Conservation (phyloP, 768 basidiomycete species). For the Rhodocollybia butyracea region DNA sequence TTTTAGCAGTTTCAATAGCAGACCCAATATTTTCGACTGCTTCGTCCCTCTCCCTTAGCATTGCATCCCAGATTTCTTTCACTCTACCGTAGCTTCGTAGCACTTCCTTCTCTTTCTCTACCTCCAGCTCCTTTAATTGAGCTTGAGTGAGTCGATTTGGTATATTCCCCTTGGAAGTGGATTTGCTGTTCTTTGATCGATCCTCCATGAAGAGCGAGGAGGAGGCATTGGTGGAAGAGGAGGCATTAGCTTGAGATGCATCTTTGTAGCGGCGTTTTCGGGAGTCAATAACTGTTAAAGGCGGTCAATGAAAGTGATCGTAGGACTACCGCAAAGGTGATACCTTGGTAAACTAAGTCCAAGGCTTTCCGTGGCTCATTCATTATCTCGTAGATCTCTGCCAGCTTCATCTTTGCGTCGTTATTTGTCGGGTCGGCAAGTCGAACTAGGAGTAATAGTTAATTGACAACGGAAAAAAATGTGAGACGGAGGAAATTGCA, state of each 20-base stretch:
- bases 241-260: conserved; percentile 11
- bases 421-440: conserved; percentile 70
- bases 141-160: conserved; percentile 51
- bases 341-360: conserved; percentile 84
- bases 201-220: conserved; percentile 66
- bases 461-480: neutral
- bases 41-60: conserved; percentile 30
- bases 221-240: conserved; percentile 2
- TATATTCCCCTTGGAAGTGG: conserved; percentile 17
- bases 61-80: conserved; percentile 58
- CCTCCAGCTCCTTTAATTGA: conserved; percentile 62
- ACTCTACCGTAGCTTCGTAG: conserved; percentile 55
- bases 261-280: conserved; percentile 44
- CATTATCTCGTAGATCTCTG: conserved; percentile 84
- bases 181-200: conserved; percentile 33
- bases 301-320: neutral
- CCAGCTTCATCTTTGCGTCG: conserved; percentile 87
- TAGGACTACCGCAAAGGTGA: no score
- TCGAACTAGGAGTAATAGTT: conserved; percentile 47
- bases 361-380: conserved; percentile 80
- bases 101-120: conserved; percentile 64
- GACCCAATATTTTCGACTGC: conserved; percentile 7
- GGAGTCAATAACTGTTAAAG: conserved; percentile 51
- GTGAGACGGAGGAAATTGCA: conserved; percentile 30
- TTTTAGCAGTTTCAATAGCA: conserved; percentile 35